Conservation (phyloP, 108 stramenopile species). For the Bacterosira constricta region DNA sequence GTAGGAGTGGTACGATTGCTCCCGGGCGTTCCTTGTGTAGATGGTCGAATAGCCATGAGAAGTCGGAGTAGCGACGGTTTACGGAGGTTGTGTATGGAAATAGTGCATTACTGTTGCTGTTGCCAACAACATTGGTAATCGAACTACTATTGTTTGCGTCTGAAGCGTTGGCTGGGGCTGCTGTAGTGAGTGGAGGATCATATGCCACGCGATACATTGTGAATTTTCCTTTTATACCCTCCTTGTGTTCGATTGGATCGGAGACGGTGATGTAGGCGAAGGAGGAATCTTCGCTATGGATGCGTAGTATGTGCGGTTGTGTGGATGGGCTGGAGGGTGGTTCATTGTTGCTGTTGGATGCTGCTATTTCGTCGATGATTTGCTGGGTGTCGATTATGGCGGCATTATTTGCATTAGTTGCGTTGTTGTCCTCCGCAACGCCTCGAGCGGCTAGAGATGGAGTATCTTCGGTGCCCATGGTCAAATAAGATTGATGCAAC, state of each 20-base stretch:
- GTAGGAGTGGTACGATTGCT: conserved; percentile 86
- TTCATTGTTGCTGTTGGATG: background rate
- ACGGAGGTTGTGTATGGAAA: conserved; percentile 43
- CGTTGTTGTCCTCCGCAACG: background rate
- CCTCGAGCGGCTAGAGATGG: too few species aligned
- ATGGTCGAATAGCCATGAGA: conserved; percentile 82
- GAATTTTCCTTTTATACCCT: conserved; percentile 42
- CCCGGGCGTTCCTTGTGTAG: conserved; percentile 85
- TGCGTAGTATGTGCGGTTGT: conserved; percentile 8
- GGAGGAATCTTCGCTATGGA: conserved; percentile 15
- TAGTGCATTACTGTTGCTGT: background rate
- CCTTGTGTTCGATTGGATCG: conserved; percentile 32
- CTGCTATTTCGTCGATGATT: too few species aligned
- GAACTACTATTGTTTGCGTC: background rate
- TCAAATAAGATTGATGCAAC: too few species aligned
- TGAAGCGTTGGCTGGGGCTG: background rate
- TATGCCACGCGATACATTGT: conserved; percentile 40
- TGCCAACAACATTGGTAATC: too few species aligned
- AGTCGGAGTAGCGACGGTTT: conserved; percentile 90
- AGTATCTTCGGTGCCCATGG: too few species aligned
- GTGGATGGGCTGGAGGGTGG: background rate
- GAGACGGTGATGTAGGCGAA: conserved; percentile 39
- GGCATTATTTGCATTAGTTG: background rate
- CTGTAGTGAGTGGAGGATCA: conserved; percentile 24
- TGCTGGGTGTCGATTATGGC: background rate